These are phyloP conservation scores for Drechslerella coelobrocha DNA, from an alignment of 2,329 filamentous ascomycete genomes.

Conservation along the genomic window DNA sequence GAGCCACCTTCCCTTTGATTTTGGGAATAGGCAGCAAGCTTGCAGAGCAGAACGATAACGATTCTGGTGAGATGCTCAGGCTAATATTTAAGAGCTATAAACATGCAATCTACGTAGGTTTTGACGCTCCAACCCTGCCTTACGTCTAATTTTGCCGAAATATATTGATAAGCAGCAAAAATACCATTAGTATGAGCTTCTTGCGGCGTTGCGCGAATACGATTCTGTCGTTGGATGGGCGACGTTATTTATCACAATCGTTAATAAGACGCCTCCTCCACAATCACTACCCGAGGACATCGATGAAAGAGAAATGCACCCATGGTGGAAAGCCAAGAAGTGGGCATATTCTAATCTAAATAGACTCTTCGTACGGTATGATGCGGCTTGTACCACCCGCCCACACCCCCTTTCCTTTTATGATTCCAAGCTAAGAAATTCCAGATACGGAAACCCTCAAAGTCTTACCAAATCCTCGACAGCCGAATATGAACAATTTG, in stretches of 20 bases:
- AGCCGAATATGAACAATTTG: conserved; percentile 76
- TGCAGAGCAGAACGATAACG: conserved; percentile 86
- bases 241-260: conserved; percentile 87
- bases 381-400: conserved; percentile 36
- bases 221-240: conserved; percentile 93
- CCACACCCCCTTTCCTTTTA: conserved; percentile 28
- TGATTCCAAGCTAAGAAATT: conserved; percentile 53
- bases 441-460: conserved; percentile 85
- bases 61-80: conserved; percentile 95
- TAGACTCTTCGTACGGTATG: conserved; percentile 86
- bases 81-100: conserved; percentile 96
- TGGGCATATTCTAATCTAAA: conserved; percentile 99
- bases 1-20: conserved; percentile 85
- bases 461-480: conserved; percentile 73
- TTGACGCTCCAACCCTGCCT: not conserved
- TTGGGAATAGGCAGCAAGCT: conserved; percentile 85
- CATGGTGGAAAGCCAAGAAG: conserved; percentile 99
- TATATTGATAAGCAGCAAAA: conserved; percentile 15
- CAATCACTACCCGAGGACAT: conserved; percentile 79
- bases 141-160: not conserved
- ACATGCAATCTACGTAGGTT: conserved; percentile 89
- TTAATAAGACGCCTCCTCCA: conserved; percentile 81
- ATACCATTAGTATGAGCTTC: conserved; percentile 77
- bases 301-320: conserved; percentile 86
- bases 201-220: conserved; percentile 76